Evolutionary conservation across 208 protist species (phyloP), one percentile per base, ranked within the genome.

Genomic region (Trypanosoma caninum): DNA sequence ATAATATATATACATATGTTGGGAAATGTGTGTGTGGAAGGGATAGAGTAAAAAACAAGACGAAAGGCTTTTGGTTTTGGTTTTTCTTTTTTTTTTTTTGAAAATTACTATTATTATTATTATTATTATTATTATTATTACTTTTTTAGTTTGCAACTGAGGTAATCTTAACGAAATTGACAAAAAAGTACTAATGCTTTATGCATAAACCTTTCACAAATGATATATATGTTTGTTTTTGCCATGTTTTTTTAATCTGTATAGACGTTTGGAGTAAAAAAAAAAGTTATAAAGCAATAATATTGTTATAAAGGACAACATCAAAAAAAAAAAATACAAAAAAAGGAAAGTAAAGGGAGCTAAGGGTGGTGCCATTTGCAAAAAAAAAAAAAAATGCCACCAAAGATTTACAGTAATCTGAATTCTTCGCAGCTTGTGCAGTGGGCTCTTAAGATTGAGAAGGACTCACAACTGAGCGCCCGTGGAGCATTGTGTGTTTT

Each of bases 401-500:
- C 65, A 31, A 69, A 4, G 2, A 45, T 69, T 13, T 72, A 89
- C 74, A 61, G 56, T 47, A 86, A 89, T 55, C 76, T 86, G 14
- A 69, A 53, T n/a, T 16, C 51, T 14, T 64, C 76, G 30, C 65
- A 80, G 65, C 69, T 82, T 33, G 72, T 82, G 53, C 42, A 86
- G 69, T 82, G 74, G 75, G 78, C 78, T 14, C 54, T 89, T 46
- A 84, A 85, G 72, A 59, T 83, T 34, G 78, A 89, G 70, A 84
- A 74, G 72, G 81, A 88, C 66, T 75, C 72, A 18, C 52, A 65
- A 52, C 83, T 97, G 55, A 91, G 77, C 42, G 69, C 68, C 10
- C 84, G 86, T n/a, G 95, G 94, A 52, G 93, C 95, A 14, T 67
- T 98, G 3, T 63, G 73, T 46, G 84, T 84, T 37, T 60, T 67